phyloP scores from a whole-genome alignment of 2,329 filamentous ascomycete species.

The Phialemonium atrogriseum region DNA sequence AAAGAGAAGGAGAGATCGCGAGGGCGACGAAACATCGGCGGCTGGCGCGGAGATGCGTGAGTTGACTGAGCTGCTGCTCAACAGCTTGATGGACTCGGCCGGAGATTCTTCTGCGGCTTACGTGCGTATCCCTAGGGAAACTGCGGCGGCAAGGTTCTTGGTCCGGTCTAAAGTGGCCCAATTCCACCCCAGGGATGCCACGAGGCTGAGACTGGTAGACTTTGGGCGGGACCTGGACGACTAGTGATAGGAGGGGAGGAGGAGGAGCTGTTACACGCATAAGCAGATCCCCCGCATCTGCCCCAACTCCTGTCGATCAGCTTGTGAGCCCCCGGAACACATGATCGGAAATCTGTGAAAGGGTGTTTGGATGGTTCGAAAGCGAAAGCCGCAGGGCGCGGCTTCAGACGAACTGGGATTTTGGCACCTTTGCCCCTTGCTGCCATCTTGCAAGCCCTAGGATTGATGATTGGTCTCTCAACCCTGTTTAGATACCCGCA shows the following conservation, averaged over 20 bases:
- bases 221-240: constrained; percentile 56
- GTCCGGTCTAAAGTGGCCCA: constrained; percentile 58
- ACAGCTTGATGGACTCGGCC: constrained; percentile 44
- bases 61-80: constrained; percentile 53
- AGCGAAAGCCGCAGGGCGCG: too few species aligned
- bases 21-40: constrained; percentile 38
- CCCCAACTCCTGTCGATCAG: too few species aligned
- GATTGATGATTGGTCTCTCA: too few species aligned
- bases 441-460: too few species aligned
- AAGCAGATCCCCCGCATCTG: constrained; percentile 3
- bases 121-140: constrained; percentile 49
- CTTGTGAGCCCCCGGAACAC: too few species aligned
- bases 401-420: too few species aligned
- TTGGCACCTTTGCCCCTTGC: too few species aligned
- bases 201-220: constrained; percentile 49
- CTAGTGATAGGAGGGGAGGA: constrained; percentile 18
- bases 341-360: too few species aligned
- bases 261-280: background rate
- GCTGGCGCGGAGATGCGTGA: constrained; percentile 50
- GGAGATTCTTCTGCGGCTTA: constrained; percentile 50
- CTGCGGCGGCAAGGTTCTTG: constrained; percentile 54
- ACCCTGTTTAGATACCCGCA: too few species aligned
- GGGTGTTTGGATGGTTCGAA: background rate
- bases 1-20: constrained; percentile 17
- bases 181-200: constrained; percentile 57